Conservation (phyloP, 176 grass and related monocot genomes). For the Lolium multiflorum region DNA sequence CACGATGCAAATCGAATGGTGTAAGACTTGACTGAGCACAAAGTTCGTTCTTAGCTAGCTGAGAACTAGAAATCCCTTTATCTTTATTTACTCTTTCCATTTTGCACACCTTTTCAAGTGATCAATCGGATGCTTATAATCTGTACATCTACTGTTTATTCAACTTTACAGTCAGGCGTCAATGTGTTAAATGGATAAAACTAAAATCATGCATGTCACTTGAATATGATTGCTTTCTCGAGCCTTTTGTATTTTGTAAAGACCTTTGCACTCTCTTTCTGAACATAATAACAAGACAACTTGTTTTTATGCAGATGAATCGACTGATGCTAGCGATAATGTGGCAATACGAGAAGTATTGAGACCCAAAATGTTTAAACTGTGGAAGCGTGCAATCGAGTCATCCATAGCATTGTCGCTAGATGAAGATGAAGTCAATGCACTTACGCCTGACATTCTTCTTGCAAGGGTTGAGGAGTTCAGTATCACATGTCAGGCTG, state of each 20-base stretch:
- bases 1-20: too few relatives aligned
- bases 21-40: too few relatives aligned
- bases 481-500: conserved; percentile 63
- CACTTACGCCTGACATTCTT: conserved; percentile 76
- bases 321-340: neutral
- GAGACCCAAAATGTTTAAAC: conserved; percentile 72
- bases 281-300: conserved; percentile 23
- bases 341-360: conserved; percentile 48
- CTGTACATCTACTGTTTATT: neutral
- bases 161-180: neutral
- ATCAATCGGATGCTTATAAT: conserved; percentile 6
- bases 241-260: conserved; percentile 11
- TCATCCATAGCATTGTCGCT: conserved; percentile 72
- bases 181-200: neutral
- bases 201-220: neutral
- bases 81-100: conserved; percentile 4
- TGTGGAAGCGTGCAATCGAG: conserved; percentile 72
- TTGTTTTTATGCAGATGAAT: conserved; percentile 47
- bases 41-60: too few relatives aligned
- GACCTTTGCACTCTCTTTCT: neutral
- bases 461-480: conserved; percentile 73
- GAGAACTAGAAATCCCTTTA: too few relatives aligned
- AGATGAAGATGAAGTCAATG: conserved; percentile 56
- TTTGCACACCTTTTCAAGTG: conserved; percentile 22
- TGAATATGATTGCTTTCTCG: neutral